Conservation (phyloP, 768 basidiomycete species). For the Panus rudis region DNA sequence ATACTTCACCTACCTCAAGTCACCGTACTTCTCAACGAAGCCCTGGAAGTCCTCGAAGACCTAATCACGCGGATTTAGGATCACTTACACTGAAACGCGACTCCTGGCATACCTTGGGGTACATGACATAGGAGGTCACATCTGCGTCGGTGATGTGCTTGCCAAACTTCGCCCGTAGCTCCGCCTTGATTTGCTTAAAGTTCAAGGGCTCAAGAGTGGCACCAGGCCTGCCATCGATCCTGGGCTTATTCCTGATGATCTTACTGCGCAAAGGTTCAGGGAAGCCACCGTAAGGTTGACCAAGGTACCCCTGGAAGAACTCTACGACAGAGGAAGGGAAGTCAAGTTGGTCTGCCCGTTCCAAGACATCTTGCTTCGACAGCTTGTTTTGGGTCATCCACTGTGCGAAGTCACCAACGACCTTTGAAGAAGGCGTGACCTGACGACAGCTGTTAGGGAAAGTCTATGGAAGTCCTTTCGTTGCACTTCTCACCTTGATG, state of each 20-base stretch:
- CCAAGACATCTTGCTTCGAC: slow-evolving; percentile 78
- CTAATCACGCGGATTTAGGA: slow-evolving; percentile 29
- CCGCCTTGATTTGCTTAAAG: slow-evolving; percentile 93
- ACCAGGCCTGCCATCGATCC: slow-evolving; percentile 93
- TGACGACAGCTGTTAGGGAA: slow-evolving; percentile 15
- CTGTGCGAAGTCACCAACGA: slow-evolving; percentile 98
- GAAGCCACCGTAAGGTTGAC: slow-evolving; percentile 97
- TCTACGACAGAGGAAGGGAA: slow-evolving; percentile 97
- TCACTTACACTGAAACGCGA: not conserved
- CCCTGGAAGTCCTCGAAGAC: slow-evolving; percentile 96
- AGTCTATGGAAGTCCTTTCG: slow-evolving; percentile 1
- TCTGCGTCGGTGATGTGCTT: slow-evolving; percentile 91
- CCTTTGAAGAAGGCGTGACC: slow-evolving; percentile 98
- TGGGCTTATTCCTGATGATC: slow-evolving; percentile 88
- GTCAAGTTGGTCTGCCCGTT: slow-evolving; percentile 83
- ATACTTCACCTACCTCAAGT: slow-evolving; percentile 62
- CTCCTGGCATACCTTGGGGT: slow-evolving; percentile 67
- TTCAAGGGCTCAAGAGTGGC: slow-evolving; percentile 81
- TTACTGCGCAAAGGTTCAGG: slow-evolving; percentile 90
- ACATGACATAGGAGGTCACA: slow-evolving; percentile 96
- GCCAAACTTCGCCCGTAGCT: slow-evolving; percentile 89
- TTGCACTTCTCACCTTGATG: slow-evolving; percentile 57
- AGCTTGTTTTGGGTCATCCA: slow-evolving; percentile 97
- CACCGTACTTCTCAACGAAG: slow-evolving; percentile 94
- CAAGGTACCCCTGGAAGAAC: slow-evolving; percentile 99